A percentile compares a stretch with the other conserved stretches of the same genome.
These are phyloP conservation scores for Fusarium sp. DNA, from an alignment of 2,329 filamentous ascomycete genomes.

Conservation along the genomic window DNA sequence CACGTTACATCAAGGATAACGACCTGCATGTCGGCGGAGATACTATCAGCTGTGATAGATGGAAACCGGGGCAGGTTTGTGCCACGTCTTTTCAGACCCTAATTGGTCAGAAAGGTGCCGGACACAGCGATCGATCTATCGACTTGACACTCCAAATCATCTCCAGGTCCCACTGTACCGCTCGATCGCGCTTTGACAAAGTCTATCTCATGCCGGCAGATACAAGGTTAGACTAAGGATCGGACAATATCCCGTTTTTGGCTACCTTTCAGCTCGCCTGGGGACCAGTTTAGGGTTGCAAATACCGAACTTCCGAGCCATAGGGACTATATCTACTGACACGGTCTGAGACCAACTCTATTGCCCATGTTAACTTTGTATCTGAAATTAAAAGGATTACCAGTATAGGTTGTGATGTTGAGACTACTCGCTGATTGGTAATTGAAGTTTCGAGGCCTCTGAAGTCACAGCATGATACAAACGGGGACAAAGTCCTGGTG, in stretches of 20 bases:
- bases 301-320: not conserved
- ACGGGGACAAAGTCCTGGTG: fast-evolving
- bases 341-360: too few relatives aligned
- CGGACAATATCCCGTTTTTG: not conserved
- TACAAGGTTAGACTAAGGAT: not conserved
- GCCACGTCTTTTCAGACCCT: not conserved
- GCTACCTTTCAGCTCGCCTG: not conserved
- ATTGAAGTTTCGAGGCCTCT: not conserved
- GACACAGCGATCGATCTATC: not conserved
- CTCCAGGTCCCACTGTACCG: not conserved
- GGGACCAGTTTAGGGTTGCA: fast-evolving
- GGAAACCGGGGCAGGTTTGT: fast-evolving
- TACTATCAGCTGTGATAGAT: not conserved
- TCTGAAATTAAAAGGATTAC: fast-evolving
- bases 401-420: too few relatives aligned
- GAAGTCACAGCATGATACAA: fast-evolving
- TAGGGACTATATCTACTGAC: not conserved
- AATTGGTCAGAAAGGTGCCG: not conserved
- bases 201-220: not conserved
- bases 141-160: not conserved
- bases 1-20: not conserved
- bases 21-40: not conserved
- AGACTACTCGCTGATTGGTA: not conserved
- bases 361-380: not conserved
- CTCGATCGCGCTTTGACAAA: not conserved